Percentiles rank a stretch among this genome's conserved stretches.
Evolutionary conservation across 768 basidiomycete species (phyloP).

Genomic region (Coprinellus aureogranulatus): DNA sequence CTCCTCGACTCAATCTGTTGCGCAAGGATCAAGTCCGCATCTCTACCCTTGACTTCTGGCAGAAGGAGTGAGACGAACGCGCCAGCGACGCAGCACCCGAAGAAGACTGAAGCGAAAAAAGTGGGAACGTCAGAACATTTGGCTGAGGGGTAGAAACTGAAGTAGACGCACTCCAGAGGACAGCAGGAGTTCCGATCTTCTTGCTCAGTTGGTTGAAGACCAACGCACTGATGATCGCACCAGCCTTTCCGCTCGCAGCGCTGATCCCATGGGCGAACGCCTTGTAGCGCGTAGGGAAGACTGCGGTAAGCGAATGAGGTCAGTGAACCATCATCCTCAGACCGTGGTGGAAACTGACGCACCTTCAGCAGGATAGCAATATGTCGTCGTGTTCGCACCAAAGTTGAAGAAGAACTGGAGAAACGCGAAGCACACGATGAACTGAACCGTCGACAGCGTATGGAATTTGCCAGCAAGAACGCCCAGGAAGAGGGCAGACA

Average conservation of each 20-base stretch:
- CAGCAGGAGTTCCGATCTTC: slow-evolving; percentile 58
- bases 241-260: slow-evolving; percentile 71
- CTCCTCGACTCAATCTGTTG: slow-evolving; percentile 28
- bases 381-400: slow-evolving; percentile 69
- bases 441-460: slow-evolving; percentile 51
- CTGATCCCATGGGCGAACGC: slow-evolving; percentile 74
- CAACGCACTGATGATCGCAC: slow-evolving; percentile 75
- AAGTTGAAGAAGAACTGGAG: slow-evolving; percentile 85
- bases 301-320: slow-evolving; percentile 14
- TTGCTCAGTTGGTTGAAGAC: slow-evolving; percentile 64
- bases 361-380: slow-evolving; percentile 18
- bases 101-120: slow-evolving; percentile 45
- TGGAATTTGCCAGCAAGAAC: slow-evolving; percentile 69
- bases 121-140: not conserved
- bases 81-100: slow-evolving; percentile 60
- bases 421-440: slow-evolving; percentile 72
- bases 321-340: too few species aligned
- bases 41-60: slow-evolving; percentile 40
- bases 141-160: not conserved
- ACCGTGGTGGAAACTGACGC: too few species aligned
- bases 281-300: slow-evolving; percentile 75
- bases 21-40: slow-evolving; percentile 35
- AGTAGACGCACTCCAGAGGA: slow-evolving; percentile 67
- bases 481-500: slow-evolving; percentile 65
- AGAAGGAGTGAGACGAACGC: slow-evolving; percentile 41